phyloP scores from a whole-genome alignment of 345 rosid genomes.

The Hypericum androsaemum region DNA sequence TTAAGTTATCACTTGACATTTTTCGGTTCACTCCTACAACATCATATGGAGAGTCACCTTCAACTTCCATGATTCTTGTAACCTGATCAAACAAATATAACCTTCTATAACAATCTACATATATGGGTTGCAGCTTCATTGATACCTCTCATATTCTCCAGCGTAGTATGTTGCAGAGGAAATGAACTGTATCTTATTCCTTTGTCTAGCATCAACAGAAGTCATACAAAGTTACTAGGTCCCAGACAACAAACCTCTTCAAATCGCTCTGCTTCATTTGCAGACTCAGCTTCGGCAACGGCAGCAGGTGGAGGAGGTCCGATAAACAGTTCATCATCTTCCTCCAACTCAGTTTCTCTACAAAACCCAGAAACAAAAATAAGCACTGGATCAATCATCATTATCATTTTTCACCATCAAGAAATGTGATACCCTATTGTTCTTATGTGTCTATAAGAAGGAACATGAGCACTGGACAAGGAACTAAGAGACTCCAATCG shows the following conservation, averaged over 20 bases:
- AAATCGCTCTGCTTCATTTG: constrained; percentile 90
- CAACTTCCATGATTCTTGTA: constrained; percentile 75
- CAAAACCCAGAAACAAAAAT: constrained; percentile 11
- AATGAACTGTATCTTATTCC: no score
- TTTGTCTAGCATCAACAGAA: no score
- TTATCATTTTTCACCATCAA: constrained; percentile 3
- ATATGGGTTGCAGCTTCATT: constrained; percentile 3
- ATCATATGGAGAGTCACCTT: constrained; percentile 59
- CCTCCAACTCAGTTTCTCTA: constrained; percentile 83
- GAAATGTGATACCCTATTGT: not conserved
- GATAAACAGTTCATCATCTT: constrained; percentile 63
- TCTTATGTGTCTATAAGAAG: not conserved
- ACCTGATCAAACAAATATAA: constrained; percentile 37
- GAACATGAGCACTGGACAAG: not conserved
- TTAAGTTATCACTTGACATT: constrained; percentile 61
- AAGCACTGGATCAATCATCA: constrained; percentile 2
- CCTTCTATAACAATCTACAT: not conserved
- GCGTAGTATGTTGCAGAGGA: no score
- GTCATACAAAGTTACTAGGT: not conserved
- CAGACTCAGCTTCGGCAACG: constrained; percentile 84
- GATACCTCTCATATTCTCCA: no score
- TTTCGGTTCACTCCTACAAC: constrained; percentile 66
- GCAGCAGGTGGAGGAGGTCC: constrained; percentile 90
- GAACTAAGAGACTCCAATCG: not conserved
- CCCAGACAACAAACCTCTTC: constrained; percentile 56